Conservation (phyloP, 345 rosid genomes). For the Capsella bursapastoris region DNA sequence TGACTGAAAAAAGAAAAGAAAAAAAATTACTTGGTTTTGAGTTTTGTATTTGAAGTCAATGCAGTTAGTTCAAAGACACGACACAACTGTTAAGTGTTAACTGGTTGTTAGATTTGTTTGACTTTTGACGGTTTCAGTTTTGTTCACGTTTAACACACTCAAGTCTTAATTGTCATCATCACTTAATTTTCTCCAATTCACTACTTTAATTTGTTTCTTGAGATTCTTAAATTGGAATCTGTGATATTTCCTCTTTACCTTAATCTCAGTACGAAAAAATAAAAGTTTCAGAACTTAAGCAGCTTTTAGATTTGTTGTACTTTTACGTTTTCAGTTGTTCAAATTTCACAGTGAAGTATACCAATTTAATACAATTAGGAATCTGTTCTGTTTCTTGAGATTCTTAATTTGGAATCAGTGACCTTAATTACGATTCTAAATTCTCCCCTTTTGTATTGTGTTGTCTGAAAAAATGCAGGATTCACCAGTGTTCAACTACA, state of each 20-base stretch:
- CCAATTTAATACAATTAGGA: conserved; percentile 5
- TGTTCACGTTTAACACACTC: not conserved
- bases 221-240: too few relatives aligned
- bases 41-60: conserved; percentile 15
- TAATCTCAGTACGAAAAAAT: too few relatives aligned
- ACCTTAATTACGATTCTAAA: not conserved
- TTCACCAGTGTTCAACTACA: conserved; percentile 90
- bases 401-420: conserved; percentile 23
- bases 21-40: too few relatives aligned
- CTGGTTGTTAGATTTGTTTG: conserved; percentile 12
- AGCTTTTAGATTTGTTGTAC: not conserved
- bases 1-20: too few relatives aligned
- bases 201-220: not conserved
- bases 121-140: conserved; percentile 3
- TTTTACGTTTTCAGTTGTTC: conserved; percentile 8
- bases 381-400: conserved; percentile 11
- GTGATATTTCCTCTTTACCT: not conserved
- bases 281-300: too few relatives aligned
- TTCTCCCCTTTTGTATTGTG: not conserved
- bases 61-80: conserved; percentile 20
- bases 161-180: not conserved
- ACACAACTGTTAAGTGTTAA: not conserved
- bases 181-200: not conserved
- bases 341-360: not conserved
- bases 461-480: conserved; percentile 59